phyloP scores from a whole-genome alignment of 2,329 filamentous ascomycete genomes.

The Emmonsiellopsis sp. region DNA sequence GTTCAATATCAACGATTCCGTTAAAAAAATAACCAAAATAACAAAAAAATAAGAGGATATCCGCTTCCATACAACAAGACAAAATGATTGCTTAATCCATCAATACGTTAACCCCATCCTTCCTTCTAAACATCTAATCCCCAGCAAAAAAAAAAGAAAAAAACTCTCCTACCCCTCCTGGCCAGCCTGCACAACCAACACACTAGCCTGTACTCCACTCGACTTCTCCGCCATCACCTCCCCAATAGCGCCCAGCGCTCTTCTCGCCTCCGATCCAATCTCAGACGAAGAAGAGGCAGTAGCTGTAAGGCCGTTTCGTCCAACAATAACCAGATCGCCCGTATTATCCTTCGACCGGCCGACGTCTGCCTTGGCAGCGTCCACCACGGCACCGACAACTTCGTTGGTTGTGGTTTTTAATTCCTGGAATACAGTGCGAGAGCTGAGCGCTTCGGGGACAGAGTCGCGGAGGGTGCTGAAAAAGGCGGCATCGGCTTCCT shows the following conservation, averaged over 20 bases:
- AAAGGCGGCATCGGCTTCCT: constrained; percentile 44
- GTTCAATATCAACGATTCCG: no score
- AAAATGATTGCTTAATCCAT: no score
- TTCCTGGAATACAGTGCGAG: constrained; percentile 49
- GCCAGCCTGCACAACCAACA: constrained; percentile 60
- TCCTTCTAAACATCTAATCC: no score
- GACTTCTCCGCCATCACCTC: constrained; percentile 44
- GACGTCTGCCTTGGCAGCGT: constrained; percentile 50
- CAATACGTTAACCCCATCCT: no score
- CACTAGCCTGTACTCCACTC: constrained; percentile 53
- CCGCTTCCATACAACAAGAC: no score
- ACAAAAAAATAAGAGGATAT: no score
- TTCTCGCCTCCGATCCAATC: constrained; percentile 22
- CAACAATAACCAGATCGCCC: constrained; percentile 60
- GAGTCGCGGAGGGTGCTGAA: constrained; percentile 50
- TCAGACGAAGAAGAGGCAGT: constrained; percentile 26
- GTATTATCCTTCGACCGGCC: constrained; percentile 55
- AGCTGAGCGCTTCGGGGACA: constrained; percentile 41
- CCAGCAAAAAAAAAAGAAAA: background rate
- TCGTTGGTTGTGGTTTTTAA: constrained; percentile 21
- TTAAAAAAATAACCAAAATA: no score
- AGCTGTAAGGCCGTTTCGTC: constrained; percentile 10
- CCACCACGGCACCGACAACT: constrained; percentile 40
- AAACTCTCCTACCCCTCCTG: constrained; percentile 19
- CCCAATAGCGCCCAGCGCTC: constrained; percentile 26